Conservation (phyloP, 163 green algal species). For the Picocystis sp. region DNA sequence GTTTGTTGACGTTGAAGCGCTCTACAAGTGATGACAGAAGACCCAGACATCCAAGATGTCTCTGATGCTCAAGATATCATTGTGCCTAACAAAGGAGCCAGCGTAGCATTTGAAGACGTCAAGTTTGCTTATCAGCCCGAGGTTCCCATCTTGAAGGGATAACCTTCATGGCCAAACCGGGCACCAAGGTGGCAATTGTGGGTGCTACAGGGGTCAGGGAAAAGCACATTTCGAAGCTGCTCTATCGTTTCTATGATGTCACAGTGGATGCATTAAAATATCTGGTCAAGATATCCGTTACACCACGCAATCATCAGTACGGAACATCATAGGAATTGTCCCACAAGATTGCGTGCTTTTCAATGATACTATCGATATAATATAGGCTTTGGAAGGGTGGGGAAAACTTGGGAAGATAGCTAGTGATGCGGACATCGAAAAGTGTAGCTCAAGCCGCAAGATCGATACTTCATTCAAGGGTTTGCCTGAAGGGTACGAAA, state of each 20-base stretch:
- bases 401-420: background rate
- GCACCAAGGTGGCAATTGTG: constrained; percentile 36
- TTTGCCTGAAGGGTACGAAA: constrained; percentile 51
- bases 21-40: constrained; percentile 21
- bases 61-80: constrained; percentile 4
- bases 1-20: constrained; percentile 32
- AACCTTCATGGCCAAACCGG: constrained; percentile 18
- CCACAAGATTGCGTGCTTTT: constrained; percentile 26
- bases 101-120: constrained; percentile 32
- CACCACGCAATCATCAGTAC: constrained; percentile 8
- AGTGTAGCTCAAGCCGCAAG: too few relatives aligned
- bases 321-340: constrained; percentile 13
- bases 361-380: constrained; percentile 35
- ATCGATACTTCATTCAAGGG: constrained; percentile 14
- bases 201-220: constrained; percentile 45
- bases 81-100: constrained; percentile 20
- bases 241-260: constrained; percentile 28
- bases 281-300: constrained; percentile 9
- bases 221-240: constrained; percentile 42
- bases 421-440: too few relatives aligned
- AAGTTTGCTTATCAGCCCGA: constrained; percentile 28
- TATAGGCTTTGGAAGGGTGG: constrained; percentile 22
- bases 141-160: constrained; percentile 16
- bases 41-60: constrained; percentile 16
- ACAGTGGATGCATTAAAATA: constrained; percentile 10